These are phyloP conservation scores for Ogataea haglerorum DNA, from an alignment of 805 yeast genomes.

Conservation along the genomic window DNA sequence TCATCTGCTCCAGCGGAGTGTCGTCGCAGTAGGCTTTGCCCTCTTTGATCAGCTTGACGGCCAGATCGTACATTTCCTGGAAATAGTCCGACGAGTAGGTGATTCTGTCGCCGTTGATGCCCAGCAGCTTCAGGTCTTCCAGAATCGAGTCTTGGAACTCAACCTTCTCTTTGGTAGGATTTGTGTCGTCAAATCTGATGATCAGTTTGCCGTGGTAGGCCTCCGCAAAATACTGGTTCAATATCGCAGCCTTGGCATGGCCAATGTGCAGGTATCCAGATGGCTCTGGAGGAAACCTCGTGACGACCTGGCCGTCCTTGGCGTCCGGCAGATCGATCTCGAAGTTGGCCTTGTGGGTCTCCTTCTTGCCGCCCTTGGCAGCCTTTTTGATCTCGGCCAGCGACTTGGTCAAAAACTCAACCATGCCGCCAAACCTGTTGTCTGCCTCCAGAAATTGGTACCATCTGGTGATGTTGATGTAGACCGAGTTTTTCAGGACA, in stretches of 20 bases:
- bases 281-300: slow-evolving; percentile 99
- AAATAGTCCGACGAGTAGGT: slow-evolving; percentile 95
- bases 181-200: slow-evolving; percentile 96
- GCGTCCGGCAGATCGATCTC: slow-evolving; percentile 94
- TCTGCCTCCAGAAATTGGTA: slow-evolving; percentile 72
- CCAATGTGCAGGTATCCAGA: slow-evolving; percentile 99
- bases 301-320: slow-evolving; percentile 89
- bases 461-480: slow-evolving; percentile 91
- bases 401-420: slow-evolving; percentile 64
- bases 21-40: slow-evolving; percentile 98
- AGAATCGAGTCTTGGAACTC: slow-evolving; percentile 93
- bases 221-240: slow-evolving; percentile 95
- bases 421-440: slow-evolving; percentile 63
- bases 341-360: slow-evolving; percentile 88
- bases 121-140: slow-evolving; percentile 86
- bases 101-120: slow-evolving; percentile 85
- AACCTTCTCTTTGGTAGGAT: slow-evolving; percentile 92
- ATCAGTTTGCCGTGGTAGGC: slow-evolving; percentile 94
- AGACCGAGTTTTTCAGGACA: slow-evolving; percentile 77
- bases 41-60: slow-evolving; percentile 83
- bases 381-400: slow-evolving; percentile 70
- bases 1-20: slow-evolving; percentile 90
- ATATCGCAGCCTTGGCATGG: slow-evolving; percentile 96
- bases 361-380: slow-evolving; percentile 66
- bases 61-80: slow-evolving; percentile 82